Evolutionary conservation across 2,329 filamentous ascomycete species (phyloP), one percentile per base, ranked within the genome.

Genomic region (Cladophialophora chaetospira): DNA sequence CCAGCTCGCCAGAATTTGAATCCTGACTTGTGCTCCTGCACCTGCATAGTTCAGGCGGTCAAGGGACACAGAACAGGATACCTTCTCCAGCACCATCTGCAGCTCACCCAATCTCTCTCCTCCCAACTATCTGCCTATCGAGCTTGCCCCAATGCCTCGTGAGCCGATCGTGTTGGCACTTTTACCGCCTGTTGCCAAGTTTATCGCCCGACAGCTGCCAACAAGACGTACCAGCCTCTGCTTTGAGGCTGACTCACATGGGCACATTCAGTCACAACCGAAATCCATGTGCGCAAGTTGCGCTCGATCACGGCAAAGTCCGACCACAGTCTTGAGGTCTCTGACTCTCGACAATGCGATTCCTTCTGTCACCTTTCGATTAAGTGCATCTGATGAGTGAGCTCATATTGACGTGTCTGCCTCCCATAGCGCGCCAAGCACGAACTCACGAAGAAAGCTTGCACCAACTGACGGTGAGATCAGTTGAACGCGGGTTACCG

Each of bases 31-130:
- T 21, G 8, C 17, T 13, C 23, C 5, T 51, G 48, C 48, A 51
- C 23, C n/a, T n/a, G n/a, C n/a, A n/a, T n/a, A 19, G 35, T 23
- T 51, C 23, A 40, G 35, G 48, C 48, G 48, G 48, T 51, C 48
- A 51, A 40, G 36, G 23, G 10, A 25, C 25, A 51, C 25, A 31
- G 5, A 31, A 26, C 36, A 25, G 23, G 36, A 40, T 29, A 40
- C 48, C 36, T 19, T 13, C 6, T 33, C 48, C 21, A 17, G 15
- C 25, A 15, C 15, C 26, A 17, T 11, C 47, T 40, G 47, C 35
- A 38, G 28, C 35, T 42, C 15, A 8, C 25, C 13, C 47, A 8
- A 21, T 40, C 46, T 35, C 21, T 23, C 46, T n/a, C 17, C 13
- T 21, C 21, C 21, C 33, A 23, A 21, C 19, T 15, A 17, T 19